Conservation (phyloP, 2,329 filamentous ascomycete species). For the Ascochyta pisi region DNA sequence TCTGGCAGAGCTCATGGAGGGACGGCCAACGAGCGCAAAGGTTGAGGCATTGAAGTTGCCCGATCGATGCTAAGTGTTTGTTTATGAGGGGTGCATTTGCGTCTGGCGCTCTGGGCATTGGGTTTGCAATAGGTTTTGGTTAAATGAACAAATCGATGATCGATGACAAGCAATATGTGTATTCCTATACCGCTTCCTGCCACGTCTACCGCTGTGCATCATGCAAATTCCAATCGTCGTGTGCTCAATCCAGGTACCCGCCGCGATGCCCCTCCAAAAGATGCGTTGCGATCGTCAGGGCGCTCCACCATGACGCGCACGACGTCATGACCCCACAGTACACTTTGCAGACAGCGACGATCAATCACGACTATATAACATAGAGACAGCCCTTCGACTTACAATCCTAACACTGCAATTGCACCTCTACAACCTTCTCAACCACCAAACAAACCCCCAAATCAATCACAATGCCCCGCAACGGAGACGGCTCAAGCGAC, state of each 20-base stretch:
- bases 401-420: neutral
- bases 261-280: neutral
- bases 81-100: neutral
- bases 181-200: neutral
- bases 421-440: neutral
- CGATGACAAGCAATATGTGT: slow-evolving; percentile 1
- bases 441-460: slow-evolving; percentile 1
- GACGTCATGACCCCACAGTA: slow-evolving; percentile 17
- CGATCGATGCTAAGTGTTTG: slow-evolving; percentile 1
- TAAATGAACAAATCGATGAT: neutral
- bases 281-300: slow-evolving; percentile 8
- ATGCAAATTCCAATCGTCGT: slow-evolving; percentile 1
- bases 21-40: slow-evolving; percentile 64
- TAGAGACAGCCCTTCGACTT: neutral
- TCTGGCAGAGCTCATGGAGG: slow-evolving; percentile 73
- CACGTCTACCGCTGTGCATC: neutral
- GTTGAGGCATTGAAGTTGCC: slow-evolving; percentile 58
- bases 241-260: slow-evolving; percentile 13
- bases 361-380: slow-evolving; percentile 9
- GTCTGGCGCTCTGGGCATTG: neutral
- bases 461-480: slow-evolving; percentile 46
- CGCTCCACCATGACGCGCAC: slow-evolving; percentile 16
- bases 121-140: neutral
- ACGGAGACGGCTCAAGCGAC: slow-evolving; percentile 51
- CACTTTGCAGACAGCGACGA: slow-evolving; percentile 13